These are phyloP conservation scores for Pichia manshurica DNA, from an alignment of 805 yeast species.

Conservation along the genomic window DNA sequence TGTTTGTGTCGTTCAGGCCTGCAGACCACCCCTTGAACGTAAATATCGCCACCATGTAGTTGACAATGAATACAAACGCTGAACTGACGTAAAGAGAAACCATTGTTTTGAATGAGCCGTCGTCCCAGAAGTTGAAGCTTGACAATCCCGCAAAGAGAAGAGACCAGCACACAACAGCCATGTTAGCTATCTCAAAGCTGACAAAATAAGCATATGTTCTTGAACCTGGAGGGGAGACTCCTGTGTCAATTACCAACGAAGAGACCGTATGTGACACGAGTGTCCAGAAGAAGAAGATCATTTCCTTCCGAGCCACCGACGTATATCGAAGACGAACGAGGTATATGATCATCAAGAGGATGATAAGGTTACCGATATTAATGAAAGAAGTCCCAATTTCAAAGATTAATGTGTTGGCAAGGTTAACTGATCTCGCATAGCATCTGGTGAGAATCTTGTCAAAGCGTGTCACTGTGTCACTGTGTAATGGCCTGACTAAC, in stretches of 20 bases:
- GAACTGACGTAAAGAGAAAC: slow-evolving; percentile 48
- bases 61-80: slow-evolving; percentile 52
- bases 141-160: slow-evolving; percentile 69
- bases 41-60: slow-evolving; percentile 61
- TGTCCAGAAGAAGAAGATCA: slow-evolving; percentile 64
- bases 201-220: slow-evolving; percentile 74
- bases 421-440: slow-evolving; percentile 77
- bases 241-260: slow-evolving; percentile 80
- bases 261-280: slow-evolving; percentile 53
- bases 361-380: slow-evolving; percentile 65
- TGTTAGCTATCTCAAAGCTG: slow-evolving; percentile 69
- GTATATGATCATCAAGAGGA: slow-evolving; percentile 65
- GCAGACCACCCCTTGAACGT: slow-evolving; percentile 67
- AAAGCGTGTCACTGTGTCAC: slow-evolving; percentile 28
- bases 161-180: slow-evolving; percentile 66
- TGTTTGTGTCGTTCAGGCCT: slow-evolving; percentile 43
- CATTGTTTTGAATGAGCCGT: slow-evolving; percentile 70
- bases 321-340: slow-evolving; percentile 82
- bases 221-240: slow-evolving; percentile 86
- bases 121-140: slow-evolving; percentile 92
- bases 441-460: slow-evolving; percentile 71
- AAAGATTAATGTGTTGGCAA: slow-evolving; percentile 89
- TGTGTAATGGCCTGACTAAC: slow-evolving; percentile 49
- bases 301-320: slow-evolving; percentile 88
- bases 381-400: slow-evolving; percentile 84